Evolutionary conservation across 2,329 filamentous ascomycete species (phyloP).

Genomic region (Pezizomycotina sp.): DNA sequence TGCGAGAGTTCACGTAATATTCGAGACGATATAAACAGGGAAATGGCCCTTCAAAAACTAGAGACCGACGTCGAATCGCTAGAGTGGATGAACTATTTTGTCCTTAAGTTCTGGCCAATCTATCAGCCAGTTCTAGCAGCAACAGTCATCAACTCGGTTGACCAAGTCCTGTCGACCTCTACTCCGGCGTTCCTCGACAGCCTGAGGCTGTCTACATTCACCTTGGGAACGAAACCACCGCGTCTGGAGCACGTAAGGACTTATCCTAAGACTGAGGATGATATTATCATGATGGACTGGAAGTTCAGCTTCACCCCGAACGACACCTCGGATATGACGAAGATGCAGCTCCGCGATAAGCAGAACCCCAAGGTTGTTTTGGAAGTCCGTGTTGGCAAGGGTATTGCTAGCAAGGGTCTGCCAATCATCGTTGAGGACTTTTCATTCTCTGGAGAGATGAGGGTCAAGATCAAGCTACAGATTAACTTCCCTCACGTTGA

Average conservation of each 20-base stretch:
- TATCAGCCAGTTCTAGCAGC: constrained; percentile 87
- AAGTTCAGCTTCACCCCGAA: constrained; percentile 98
- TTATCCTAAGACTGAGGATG: constrained; percentile 87
- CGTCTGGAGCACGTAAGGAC: constrained; percentile 96
- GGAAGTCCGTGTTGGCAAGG: constrained; percentile 87
- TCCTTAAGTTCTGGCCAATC: constrained; percentile 98
- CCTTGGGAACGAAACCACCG: constrained; percentile 84
- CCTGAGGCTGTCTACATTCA: constrained; percentile 82
- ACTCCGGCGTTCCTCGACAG: constrained; percentile 89
- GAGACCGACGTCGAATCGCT: constrained; percentile 84
- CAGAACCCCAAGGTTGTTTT: constrained; percentile 93
- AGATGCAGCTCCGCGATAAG: constrained; percentile 80
- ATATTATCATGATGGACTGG: constrained; percentile 98
- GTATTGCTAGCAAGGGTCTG: constrained; percentile 88
- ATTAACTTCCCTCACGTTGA: constrained; percentile 92
- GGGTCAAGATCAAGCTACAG: constrained; percentile 93
- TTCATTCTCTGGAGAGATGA: constrained; percentile 88
- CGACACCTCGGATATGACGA: constrained; percentile 79
- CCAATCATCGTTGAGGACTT: constrained; percentile 98
- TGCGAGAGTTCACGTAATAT: constrained; percentile 84
- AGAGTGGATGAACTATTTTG: constrained; percentile 98
- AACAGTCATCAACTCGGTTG: constrained; percentile 82
- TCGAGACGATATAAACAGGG: constrained; percentile 78
- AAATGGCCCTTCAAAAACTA: constrained; percentile 69
- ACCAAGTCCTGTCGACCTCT: constrained; percentile 84